Percentiles rank a stretch among this genome's conserved stretches.
These are phyloP conservation scores for Oldenlandia corymbosa DNA, from an alignment of 257 asterid genomes.

Conservation along the genomic window DNA sequence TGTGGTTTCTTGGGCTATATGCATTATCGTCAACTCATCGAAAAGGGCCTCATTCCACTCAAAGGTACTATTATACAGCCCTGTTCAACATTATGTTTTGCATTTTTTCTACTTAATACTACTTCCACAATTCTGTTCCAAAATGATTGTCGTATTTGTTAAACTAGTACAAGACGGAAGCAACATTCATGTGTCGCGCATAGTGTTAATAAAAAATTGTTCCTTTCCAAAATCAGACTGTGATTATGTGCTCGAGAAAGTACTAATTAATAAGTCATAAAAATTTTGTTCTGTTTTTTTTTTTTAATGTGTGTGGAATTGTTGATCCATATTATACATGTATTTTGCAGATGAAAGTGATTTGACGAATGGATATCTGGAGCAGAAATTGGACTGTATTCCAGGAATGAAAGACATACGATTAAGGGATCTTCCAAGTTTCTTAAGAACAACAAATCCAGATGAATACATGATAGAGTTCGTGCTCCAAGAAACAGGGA, in stretches of 20 bases:
- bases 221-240: too few relatives aligned
- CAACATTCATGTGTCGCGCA: too few relatives aligned
- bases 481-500: constrained; percentile 16
- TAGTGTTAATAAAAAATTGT: too few relatives aligned
- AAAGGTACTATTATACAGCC: constrained; percentile 14
- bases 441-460: constrained; percentile 28
- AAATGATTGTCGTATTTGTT: too few relatives aligned
- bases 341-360: constrained; percentile 19
- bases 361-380: constrained; percentile 26
- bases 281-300: too few relatives aligned
- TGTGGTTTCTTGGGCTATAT: constrained; percentile 19
- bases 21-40: constrained; percentile 14
- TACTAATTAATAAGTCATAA: too few relatives aligned
- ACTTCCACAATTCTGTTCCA: too few relatives aligned
- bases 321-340: neutral
- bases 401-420: constrained; percentile 26
- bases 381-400: constrained; percentile 25
- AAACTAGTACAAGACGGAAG: too few relatives aligned
- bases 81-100: too few relatives aligned
- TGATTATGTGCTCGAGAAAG: too few relatives aligned
- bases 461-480: constrained; percentile 10
- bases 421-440: constrained; percentile 24
- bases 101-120: too few relatives aligned
- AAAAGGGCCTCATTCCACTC: constrained; percentile 25
- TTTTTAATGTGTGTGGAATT: too few relatives aligned